Evolutionary conservation across 768 basidiomycete genomes (phyloP).

Genomic region (Panaeolus cyanescens): DNA sequence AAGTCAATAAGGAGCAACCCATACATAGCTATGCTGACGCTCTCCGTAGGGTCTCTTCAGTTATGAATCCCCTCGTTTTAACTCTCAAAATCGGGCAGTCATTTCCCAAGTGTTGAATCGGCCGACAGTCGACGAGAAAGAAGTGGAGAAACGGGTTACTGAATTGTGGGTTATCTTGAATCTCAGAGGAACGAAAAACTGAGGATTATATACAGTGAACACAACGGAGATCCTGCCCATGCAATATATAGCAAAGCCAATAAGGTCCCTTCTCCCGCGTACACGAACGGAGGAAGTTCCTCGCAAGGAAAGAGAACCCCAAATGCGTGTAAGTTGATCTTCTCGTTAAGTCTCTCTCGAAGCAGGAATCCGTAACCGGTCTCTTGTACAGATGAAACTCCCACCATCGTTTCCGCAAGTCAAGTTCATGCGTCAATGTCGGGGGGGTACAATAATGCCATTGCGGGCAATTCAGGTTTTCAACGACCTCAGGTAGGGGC

Average conservation of each 20-base stretch:
- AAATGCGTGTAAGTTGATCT: background rate
- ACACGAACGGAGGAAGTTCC: background rate
- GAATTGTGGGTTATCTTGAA: slow-evolving; percentile 48
- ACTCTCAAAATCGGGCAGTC: slow-evolving; percentile 42
- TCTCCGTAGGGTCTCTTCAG: slow-evolving; percentile 43
- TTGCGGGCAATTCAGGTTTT: background rate
- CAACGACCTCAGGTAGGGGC: background rate
- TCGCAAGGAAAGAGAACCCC: slow-evolving; percentile 1
- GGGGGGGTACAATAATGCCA: background rate
- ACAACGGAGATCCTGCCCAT: slow-evolving; percentile 18
- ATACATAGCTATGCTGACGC: background rate
- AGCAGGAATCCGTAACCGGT: background rate
- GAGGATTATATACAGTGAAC: slow-evolving; percentile 24
- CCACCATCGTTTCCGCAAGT: slow-evolving; percentile 1
- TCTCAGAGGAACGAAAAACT: slow-evolving; percentile 1
- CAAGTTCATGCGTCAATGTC: background rate
- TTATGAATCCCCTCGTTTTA: slow-evolving; percentile 42
- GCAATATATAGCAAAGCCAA: slow-evolving; percentile 3
- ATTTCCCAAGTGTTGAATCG: slow-evolving; percentile 59
- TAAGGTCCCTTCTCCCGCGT: background rate
- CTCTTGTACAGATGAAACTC: background rate
- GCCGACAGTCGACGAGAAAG: slow-evolving; percentile 40
- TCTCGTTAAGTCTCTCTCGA: background rate
- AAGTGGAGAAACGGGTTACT: slow-evolving; percentile 39
- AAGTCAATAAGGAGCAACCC: slow-evolving; percentile 12